Evolutionary conservation across 768 basidiomycete species (phyloP).

Genomic region (Lactarius deliciosus): DNA sequence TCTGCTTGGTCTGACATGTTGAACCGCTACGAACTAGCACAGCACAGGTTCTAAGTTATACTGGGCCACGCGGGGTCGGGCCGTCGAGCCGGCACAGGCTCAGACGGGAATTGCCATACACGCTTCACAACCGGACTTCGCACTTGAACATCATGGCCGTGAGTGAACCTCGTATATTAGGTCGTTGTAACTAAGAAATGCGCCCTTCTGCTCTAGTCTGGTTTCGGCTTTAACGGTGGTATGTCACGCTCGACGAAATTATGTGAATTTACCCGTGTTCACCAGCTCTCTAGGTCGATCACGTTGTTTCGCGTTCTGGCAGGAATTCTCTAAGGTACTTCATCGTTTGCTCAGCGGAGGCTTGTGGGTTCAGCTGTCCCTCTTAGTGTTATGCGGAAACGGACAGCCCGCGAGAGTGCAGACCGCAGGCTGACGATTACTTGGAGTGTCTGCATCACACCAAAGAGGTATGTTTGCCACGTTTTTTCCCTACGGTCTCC

Average conservation of each 20-base stretch:
- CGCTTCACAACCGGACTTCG: neutral
- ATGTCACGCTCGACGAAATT: slow-evolving; percentile 22
- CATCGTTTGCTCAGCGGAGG: neutral
- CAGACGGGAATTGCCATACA: neutral
- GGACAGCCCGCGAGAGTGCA: slow-evolving; percentile 72
- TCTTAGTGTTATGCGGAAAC: slow-evolving; percentile 81
- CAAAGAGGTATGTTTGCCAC: slow-evolving; percentile 72
- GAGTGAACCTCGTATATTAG: slow-evolving; percentile 16
- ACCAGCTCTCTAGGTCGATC: slow-evolving; percentile 58
- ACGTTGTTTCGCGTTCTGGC: slow-evolving; percentile 90
- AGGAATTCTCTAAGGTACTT: slow-evolving; percentile 75
- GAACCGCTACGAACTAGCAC: slow-evolving; percentile 34
- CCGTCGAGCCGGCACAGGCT: neutral
- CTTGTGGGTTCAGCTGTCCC: neutral
- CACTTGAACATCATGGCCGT: slow-evolving; percentile 31
- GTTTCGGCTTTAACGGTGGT: slow-evolving; percentile 65
- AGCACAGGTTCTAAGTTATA: neutral
- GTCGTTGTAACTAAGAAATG: slow-evolving; percentile 2
- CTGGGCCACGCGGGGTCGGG: neutral
- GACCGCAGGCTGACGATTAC: slow-evolving; percentile 77
- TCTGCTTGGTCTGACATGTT: slow-evolving; percentile 47
- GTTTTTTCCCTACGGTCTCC: slow-evolving; percentile 1
- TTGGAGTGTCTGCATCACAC: slow-evolving; percentile 87
- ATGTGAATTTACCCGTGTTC: neutral
- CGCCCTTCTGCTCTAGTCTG: slow-evolving; percentile 46